Percentiles rank a stretch among this genome's conserved stretches.
These are phyloP conservation scores for Vicia sativa DNA, from an alignment of 306 rosid genomes.

Conservation along the genomic window DNA sequence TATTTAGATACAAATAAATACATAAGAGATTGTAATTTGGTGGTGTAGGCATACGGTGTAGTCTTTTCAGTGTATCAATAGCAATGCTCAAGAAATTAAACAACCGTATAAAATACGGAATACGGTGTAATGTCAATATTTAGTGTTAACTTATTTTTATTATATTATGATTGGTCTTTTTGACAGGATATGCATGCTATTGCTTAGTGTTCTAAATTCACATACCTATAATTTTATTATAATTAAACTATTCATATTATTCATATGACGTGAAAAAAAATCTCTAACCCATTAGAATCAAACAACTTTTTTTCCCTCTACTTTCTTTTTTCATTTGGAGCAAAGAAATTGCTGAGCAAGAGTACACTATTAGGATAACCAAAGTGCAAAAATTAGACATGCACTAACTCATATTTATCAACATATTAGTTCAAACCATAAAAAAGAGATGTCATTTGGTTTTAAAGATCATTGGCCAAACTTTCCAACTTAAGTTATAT, in stretches of 20 bases:
- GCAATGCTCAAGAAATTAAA: no score
- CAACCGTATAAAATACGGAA: no score
- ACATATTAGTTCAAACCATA: slow-evolving; percentile 1
- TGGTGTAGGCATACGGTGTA: no score
- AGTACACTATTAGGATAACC: slow-evolving; percentile 14
- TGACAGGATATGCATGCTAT: no score
- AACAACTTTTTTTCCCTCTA: background rate
- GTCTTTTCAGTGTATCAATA: no score
- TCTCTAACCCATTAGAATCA: background rate
- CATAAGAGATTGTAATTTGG: no score
- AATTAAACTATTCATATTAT: background rate
- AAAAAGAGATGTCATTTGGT: background rate
- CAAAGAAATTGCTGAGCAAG: slow-evolving; percentile 31
- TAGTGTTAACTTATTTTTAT: no score
- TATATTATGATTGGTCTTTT: no score
- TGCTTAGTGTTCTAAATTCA: no score
- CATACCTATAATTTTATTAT: no score
- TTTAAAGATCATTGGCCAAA: background rate
- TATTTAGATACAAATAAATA: no score
- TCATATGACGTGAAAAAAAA: background rate
- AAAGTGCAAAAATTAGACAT: slow-evolving; percentile 5
- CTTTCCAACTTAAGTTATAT: background rate
- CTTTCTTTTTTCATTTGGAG: slow-evolving; percentile 23
- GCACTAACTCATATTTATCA: slow-evolving; percentile 39
- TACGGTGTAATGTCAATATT: no score